Base-by-base conservation (phyloP, 2,329 filamentous ascomycete genomes). In the Penicillium brevicompactum region DNA sequence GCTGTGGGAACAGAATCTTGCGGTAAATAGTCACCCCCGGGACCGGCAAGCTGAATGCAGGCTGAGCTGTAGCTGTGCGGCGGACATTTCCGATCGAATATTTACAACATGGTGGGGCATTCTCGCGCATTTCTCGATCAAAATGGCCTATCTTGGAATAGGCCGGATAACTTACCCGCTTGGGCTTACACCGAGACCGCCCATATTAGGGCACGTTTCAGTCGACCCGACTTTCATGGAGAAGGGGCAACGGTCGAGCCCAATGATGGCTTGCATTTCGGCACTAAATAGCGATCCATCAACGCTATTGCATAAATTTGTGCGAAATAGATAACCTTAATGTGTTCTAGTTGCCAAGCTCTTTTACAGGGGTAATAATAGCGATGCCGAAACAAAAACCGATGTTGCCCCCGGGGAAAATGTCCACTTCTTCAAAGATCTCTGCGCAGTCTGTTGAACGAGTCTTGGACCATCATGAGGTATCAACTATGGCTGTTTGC, bases 301-400 rank as follows among this genome's bases (percentile, higher is more conserved):
- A 11, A 32, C 30, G 2, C 44, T n/a, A 45, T 41, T 41, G 38
- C 38, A 18, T 7, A 41, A 16, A 41, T 41, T 40, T 16, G 44
- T 53, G 41, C 47, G 22, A 53, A 49, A 49, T 49, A 40, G 37
- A 53, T 55, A 45, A 56, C 42, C 18, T 48, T 49, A 42, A 50
- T 21, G 32, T 18, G 43, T 30, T 34, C 22, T 22, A 21, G 49
- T 24, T 32, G 49, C 52, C 56, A 58, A 46, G 49, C 46, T 49
- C 9, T 40, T 47, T 6, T 44, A 43, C 34, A 7, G 5, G 46
- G 49, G n/a, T 22, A 27, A 44, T 31, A 21, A 41, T 44, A 41
- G 45, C 40, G 47, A 53, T 22, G 34, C 18, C 37, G 10, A 42
- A 56, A 56, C 47, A 56, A 56, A 60, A 56, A 32, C 52, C 4